Evolutionary conservation across 2,329 filamentous ascomycete species (phyloP), one percentile per base, ranked within the genome.

Genomic region (Rosellinia necatrix): DNA sequence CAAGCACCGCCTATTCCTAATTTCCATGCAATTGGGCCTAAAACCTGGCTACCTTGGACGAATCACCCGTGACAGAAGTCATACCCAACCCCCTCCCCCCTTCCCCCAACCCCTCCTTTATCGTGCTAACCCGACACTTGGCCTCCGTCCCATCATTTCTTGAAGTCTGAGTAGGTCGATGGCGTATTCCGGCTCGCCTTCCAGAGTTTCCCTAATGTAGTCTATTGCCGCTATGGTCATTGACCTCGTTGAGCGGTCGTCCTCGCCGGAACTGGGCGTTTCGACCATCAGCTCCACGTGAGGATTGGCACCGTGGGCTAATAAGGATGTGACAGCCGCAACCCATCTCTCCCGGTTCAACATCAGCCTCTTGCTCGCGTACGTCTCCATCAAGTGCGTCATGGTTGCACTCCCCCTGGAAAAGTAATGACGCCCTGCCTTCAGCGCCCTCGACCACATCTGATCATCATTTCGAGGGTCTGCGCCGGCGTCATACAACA

Each of bases 141-240:
- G 66, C 37, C 67, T 59, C 35, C 67, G 56, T 7, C 67, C 67
- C 60, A 69, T 66, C 19, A 69, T 53, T 1, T 61, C 62, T 58
- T 71, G 67, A 40, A 71, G 56, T 54, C 70, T 64, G 15, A 68
- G 56, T 4, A 71, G 47, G 38, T 71, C 68, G 24, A 70, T 41
- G 4, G 69, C 69, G 30, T 69, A 71, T 42, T 71, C 69, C 25
- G 69, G 69, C 46, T 70, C 69, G 10, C 69, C 69, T 41, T 69
- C 69, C 3, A 71, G 51, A 2, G 65, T 71, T 21, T 70, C 68
- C 3, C 66, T 64, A 21, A 71, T 68, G 17, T 69, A 58, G 35
- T 70, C 68, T 2, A 71, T 62, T 3, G 69, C 69, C 1, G 61
- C 62, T 25, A 66, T 41, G 1, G 63, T 66, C 15, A 57, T 56